Conservation (phyloP, 805 yeast genomes). For the Hanseniaspora thailandica region DNA sequence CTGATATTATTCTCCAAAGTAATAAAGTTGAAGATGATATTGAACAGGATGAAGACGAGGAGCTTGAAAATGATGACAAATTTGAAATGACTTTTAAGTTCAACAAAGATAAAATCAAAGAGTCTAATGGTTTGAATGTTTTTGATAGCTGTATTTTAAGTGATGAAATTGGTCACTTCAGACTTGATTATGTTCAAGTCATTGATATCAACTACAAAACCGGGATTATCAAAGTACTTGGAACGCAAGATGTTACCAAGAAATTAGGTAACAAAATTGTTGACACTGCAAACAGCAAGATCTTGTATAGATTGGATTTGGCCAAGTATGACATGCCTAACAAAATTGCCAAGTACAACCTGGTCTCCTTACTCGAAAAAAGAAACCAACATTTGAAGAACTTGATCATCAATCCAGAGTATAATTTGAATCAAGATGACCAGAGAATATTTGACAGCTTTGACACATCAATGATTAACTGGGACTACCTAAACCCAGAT, state of each 20-base stretch:
- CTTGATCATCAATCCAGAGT: not conserved
- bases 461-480: slow-evolving; percentile 9
- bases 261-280: slow-evolving; percentile 16
- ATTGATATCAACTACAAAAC: slow-evolving; percentile 36
- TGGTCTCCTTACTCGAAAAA: slow-evolving; percentile 50
- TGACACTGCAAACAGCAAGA: slow-evolving; percentile 5
- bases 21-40: slow-evolving; percentile 49
- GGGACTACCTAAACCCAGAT: slow-evolving; percentile 47
- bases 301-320: slow-evolving; percentile 57
- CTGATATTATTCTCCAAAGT: slow-evolving; percentile 41
- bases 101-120: not conserved
- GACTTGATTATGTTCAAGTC: slow-evolving; percentile 54
- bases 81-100: slow-evolving; percentile 1
- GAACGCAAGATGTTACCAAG: slow-evolving; percentile 18
- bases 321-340: slow-evolving; percentile 68
- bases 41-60: slow-evolving; percentile 23
- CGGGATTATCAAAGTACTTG: slow-evolving; percentile 40
- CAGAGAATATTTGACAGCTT: slow-evolving; percentile 15
- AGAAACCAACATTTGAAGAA: slow-evolving; percentile 3
- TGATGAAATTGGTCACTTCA: slow-evolving; percentile 69
- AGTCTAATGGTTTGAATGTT: slow-evolving; percentile 37
- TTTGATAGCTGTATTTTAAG: slow-evolving; percentile 63
- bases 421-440: slow-evolving; percentile 2
- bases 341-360: slow-evolving; percentile 63
- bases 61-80: slow-evolving; percentile 28